A percentile compares a stretch with the other conserved stretches of the same genome.
Evolutionary conservation across 2,329 filamentous ascomycete genomes (phyloP).

Genomic region (Diaporthe humulicola): DNA sequence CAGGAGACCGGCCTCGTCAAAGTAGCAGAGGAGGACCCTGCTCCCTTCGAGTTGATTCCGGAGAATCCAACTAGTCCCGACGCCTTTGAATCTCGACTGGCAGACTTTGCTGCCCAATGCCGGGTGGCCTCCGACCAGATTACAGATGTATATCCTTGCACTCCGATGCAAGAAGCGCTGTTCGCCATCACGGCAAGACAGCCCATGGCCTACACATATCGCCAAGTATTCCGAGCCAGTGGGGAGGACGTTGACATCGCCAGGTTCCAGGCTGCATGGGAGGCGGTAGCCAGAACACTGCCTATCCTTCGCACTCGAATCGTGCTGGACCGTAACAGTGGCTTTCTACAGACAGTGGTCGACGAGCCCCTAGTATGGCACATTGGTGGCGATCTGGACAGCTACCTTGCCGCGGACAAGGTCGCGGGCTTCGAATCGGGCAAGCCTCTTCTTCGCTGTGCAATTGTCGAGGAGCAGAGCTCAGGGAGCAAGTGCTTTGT

Average conservation of each 20-base stretch:
- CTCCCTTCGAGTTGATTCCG: neutral
- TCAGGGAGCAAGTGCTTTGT: neutral
- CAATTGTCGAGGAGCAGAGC: neutral
- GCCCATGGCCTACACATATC: neutral
- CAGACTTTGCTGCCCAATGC: neutral
- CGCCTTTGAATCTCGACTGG: neutral
- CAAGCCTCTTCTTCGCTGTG: neutral
- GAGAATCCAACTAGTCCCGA: neutral
- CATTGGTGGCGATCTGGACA: neutral
- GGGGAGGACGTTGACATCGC: neutral
- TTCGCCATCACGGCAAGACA: neutral
- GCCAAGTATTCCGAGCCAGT: neutral
- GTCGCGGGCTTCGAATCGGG: neutral
- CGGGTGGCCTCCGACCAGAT: neutral
- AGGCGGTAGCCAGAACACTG: neutral
- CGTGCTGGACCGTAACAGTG: neutral
- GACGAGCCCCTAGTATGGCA: neutral
- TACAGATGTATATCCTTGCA: neutral
- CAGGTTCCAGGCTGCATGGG: neutral
- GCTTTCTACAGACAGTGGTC: neutral
- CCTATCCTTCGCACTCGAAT: neutral
- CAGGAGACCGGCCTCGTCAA: neutral
- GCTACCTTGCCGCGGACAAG: neutral
- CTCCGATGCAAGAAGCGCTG: neutral
- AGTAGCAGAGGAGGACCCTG: neutral